Base-by-base conservation (phyloP, 2,329 filamentous ascomycete genomes). In the Stagonosporopsis cucurbitacearum region DNA sequence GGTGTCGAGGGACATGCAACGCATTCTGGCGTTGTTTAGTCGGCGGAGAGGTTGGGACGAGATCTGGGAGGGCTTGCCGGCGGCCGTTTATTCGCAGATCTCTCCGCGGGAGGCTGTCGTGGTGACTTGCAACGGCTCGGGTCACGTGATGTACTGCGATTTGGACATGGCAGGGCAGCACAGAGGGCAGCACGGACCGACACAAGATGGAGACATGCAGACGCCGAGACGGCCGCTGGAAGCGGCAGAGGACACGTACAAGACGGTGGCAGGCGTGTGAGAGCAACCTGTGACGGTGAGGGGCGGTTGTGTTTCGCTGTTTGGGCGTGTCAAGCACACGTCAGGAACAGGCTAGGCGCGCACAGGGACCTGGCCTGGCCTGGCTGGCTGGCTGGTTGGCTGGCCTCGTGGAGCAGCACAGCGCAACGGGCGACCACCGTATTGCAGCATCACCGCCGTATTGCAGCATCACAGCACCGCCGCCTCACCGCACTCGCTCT, bases 291-390 rank as follows among this genome's bases (percentile, higher is more conserved):
- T 28, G 41, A 41, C 35, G 23, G 52, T 11, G 46, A 17, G 35
- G 45, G 35, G 20, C 35, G 35, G 52, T 44, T 4, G 46, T 50
- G 52, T 55, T 55, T 55, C 46, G 28, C 11, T 41, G 52, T 55
- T 45, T 42, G 53, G 13, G 45, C 36, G 39, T 12, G 39, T 30
- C 30, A n/a, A 41, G 26, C 37, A 8, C 37, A 26, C 11, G 47
- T 50, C 50, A 54, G 39, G 50, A 37, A 47, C 42, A 26, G 28
- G 36, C 13, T 32, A 32, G 30, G 13, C 17, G 9, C 25, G 25
- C 25, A 26, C 11, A 30, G 28, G 28, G 6, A 30, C 28, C 4
- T 30, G 11, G 28, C 4, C 28, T 30, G 6, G 25, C 25, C 11
- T n/a, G n/a, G n/a, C n/a, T n/a, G n/a, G n/a, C n/a, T n/a, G n/a